Evolutionary conservation across 129 eudicot species (phyloP).

Genomic region (Artemisia annua): DNA sequence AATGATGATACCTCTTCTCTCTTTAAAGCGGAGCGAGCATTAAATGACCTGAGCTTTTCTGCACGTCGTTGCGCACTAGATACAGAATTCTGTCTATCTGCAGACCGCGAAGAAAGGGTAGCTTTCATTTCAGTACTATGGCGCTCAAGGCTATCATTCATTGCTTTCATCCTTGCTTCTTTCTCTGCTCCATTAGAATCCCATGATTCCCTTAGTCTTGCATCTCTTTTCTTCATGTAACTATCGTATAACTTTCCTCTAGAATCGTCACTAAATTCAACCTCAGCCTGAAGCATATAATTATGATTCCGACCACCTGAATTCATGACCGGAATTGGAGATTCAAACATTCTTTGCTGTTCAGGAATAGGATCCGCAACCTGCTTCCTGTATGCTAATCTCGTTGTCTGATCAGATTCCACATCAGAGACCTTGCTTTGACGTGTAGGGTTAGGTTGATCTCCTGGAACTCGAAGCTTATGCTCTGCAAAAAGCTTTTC

Average conservation of each 20-base stretch:
- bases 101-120: constrained; percentile 57
- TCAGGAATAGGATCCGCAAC: constrained; percentile 42
- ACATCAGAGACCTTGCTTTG: constrained; percentile 25
- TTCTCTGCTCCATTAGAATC: constrained; percentile 65
- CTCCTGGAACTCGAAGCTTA: constrained; percentile 75
- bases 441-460: constrained; percentile 47
- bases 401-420: constrained; percentile 33
- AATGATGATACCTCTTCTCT: constrained; percentile 63
- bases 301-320: constrained; percentile 32
- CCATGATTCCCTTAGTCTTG: constrained; percentile 73
- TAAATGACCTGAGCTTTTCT: constrained; percentile 65
- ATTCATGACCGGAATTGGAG: constrained; percentile 20
- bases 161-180: constrained; percentile 78
- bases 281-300: constrained; percentile 15
- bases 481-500: constrained; percentile 96
- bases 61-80: constrained; percentile 50
- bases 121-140: constrained; percentile 68
- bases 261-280: constrained; percentile 50
- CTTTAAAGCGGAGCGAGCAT: constrained; percentile 38
- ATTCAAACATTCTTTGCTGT: constrained; percentile 21
- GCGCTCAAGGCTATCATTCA: constrained; percentile 76
- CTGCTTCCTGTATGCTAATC: constrained; percentile 30
- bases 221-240: constrained; percentile 84
- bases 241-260: constrained; percentile 65
- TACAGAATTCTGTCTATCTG: constrained; percentile 49